These are phyloP conservation scores for Eucalyptus shirleyi DNA, from an alignment of 345 rosid species.

Conservation along the genomic window DNA sequence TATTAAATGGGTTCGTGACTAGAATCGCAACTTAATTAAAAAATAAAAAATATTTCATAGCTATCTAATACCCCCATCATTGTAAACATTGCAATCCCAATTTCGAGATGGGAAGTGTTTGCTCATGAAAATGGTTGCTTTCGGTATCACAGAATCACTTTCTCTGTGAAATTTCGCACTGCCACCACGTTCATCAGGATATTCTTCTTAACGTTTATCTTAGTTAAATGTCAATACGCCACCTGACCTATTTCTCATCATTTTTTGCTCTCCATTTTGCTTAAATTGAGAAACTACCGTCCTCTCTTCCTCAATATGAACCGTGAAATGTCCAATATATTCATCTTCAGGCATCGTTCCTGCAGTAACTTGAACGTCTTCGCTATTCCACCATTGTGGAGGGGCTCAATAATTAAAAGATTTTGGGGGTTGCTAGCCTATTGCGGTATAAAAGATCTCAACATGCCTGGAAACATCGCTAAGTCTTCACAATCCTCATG, in stretches of 20 bases:
- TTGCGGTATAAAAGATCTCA: neutral
- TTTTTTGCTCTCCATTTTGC: neutral
- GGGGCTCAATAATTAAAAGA: neutral
- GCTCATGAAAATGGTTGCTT: neutral
- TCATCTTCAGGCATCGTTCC: neutral
- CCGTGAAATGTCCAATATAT: neutral
- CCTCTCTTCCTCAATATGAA: neutral
- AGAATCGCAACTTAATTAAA: neutral
- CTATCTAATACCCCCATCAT: no score
- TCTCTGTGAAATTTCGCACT: neutral
- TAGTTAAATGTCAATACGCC: neutral
- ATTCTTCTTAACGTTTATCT: neutral
- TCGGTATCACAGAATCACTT: neutral
- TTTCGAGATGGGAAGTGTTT: neutral
- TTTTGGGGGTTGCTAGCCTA: neutral
- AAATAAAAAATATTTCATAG: no score
- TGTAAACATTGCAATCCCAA: neutral
- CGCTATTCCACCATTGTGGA: neutral
- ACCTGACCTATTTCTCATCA: neutral
- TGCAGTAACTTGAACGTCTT: neutral
- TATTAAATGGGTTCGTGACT: neutral
- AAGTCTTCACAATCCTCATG: neutral
- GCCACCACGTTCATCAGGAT: neutral
- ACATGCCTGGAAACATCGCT: neutral
- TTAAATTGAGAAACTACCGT: neutral